These are phyloP conservation scores for Venturia pyrina DNA, from an alignment of 2,329 filamentous ascomycete genomes.

Conservation along the genomic window DNA sequence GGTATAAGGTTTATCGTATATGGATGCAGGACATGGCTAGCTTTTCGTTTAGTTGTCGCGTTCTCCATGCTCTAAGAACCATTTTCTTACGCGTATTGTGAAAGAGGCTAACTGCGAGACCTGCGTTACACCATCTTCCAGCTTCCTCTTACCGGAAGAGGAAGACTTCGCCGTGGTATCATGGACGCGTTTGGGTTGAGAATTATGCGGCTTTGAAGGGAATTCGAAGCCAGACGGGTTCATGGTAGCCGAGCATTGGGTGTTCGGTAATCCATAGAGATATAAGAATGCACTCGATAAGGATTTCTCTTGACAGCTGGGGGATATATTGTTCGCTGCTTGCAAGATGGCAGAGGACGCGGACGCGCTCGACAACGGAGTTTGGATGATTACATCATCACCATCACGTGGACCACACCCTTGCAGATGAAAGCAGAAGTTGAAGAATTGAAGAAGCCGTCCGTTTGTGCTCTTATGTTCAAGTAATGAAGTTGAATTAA, in stretches of 20 bases:
- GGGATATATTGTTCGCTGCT: background rate
- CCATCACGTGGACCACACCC: background rate
- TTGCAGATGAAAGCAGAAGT: background rate
- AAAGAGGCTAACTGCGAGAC: background rate
- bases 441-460: background rate
- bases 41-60: background rate
- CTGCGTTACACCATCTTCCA: background rate
- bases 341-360: background rate
- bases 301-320: background rate
- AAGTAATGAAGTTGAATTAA: too few relatives aligned
- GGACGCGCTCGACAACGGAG: background rate
- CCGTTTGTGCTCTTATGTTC: too few relatives aligned
- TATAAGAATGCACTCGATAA: conserved; percentile 1
- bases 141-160: background rate
- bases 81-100: conserved; percentile 1
- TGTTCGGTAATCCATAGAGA: background rate
- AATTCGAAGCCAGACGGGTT: conserved; percentile 1
- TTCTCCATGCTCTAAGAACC: background rate
- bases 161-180: background rate
- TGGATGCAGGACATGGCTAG: conserved; percentile 22
- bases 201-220: background rate
- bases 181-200: background rate
- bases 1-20: conserved; percentile 20
- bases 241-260: conserved; percentile 1
- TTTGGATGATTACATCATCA: background rate